Conservation (phyloP, 169 alveolate genomes). For the Cryptosporidium tyzzeri region DNA sequence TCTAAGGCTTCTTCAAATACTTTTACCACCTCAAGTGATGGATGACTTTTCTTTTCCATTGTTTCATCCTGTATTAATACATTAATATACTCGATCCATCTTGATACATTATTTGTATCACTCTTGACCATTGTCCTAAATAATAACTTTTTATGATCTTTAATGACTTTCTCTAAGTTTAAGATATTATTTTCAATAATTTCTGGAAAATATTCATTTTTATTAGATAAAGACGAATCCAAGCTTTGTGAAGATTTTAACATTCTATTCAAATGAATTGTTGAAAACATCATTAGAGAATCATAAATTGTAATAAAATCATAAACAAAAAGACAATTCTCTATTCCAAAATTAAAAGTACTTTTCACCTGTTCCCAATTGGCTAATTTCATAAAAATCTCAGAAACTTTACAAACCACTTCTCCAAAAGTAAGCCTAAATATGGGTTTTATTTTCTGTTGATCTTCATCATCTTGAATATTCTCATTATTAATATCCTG, state of each 20-base stretch:
- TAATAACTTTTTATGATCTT: slow-evolving; percentile 18
- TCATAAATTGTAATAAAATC: slow-evolving; percentile 58
- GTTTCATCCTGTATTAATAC: slow-evolving; percentile 15
- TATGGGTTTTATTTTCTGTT: background rate
- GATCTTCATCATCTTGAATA: background rate
- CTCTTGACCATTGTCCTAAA: slow-evolving; percentile 8
- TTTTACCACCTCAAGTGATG: slow-evolving; percentile 43
- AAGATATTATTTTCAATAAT: background rate
- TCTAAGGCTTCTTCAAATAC: slow-evolving; percentile 49
- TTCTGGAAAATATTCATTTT: background rate
- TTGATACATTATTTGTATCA: slow-evolving; percentile 51
- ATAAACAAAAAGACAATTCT: slow-evolving; percentile 6
- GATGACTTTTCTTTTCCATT: slow-evolving; percentile 14
- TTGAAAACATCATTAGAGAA: slow-evolving; percentile 67
- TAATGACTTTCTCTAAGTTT: slow-evolving; percentile 20
- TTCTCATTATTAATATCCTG: background rate
- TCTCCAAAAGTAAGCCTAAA: slow-evolving; percentile 54
- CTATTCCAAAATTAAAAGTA: slow-evolving; percentile 37
- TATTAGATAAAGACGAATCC: background rate
- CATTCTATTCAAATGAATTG: slow-evolving; percentile 10
- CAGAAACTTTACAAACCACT: slow-evolving; percentile 7
- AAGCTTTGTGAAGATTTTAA: background rate
- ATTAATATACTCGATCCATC: slow-evolving; percentile 67
- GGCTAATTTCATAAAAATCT: slow-evolving; percentile 52
- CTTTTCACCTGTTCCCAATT: slow-evolving; percentile 34